phyloP scores from a whole-genome alignment of 495 filamentous ascomycete genomes.

The Hypoxylon lienhwacheense region DNA sequence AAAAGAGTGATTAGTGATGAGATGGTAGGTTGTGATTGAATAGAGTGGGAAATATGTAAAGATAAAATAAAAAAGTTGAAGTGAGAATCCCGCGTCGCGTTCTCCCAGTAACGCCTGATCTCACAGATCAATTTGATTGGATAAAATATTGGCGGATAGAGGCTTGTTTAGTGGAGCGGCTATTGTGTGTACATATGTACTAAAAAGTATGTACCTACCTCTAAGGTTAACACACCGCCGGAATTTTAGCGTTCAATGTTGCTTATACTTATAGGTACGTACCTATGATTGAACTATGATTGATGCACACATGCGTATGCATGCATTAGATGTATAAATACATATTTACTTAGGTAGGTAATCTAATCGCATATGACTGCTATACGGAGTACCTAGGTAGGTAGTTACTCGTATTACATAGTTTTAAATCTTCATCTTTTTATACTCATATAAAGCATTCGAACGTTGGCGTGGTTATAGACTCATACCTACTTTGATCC shows the following conservation, averaged over 20 bases:
- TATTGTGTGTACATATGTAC: background rate
- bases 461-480: no score
- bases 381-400: no score
- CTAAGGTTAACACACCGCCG: background rate
- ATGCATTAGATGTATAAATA: background rate
- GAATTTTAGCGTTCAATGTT: background rate
- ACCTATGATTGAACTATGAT: background rate
- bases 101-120: no score
- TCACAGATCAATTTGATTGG: no score
- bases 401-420: background rate
- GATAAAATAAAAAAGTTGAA: slow-evolving; percentile 1
- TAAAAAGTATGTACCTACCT: background rate
- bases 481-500: no score
- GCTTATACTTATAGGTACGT: background rate
- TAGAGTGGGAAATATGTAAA: no score
- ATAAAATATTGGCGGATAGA: no score
- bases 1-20: no score
- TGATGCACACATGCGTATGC: background rate
- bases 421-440: background rate
- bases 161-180: no score
- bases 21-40: no score
- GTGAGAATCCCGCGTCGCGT: background rate
- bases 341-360: background rate
- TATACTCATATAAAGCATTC: background rate
- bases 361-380: background rate